Percentiles rank a stretch among this genome's conserved stretches.
Evolutionary conservation across 768 basidiomycete genomes (phyloP).

Genomic region (Boletus eberwhitei): DNA sequence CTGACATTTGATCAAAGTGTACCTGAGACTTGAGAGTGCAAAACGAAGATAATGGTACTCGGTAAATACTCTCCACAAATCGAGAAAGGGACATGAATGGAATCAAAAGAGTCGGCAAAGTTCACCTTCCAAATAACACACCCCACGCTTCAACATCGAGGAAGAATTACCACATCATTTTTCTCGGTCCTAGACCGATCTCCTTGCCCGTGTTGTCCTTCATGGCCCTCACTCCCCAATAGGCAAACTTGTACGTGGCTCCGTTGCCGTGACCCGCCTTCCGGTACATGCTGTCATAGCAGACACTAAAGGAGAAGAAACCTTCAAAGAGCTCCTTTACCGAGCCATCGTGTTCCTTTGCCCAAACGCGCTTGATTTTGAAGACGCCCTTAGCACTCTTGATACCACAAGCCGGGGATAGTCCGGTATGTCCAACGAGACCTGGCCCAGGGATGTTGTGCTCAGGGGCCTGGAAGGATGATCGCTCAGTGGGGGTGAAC

Average conservation of each 20-base stretch:
- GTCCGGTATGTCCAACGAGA: conserved; percentile 24
- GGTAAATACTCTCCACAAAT: not conserved
- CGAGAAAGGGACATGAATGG: not conserved
- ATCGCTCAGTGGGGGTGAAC: conserved; percentile 27
- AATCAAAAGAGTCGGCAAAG: not conserved
- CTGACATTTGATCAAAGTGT: not conserved
- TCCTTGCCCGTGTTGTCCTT: conserved; percentile 32
- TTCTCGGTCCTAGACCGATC: conserved; percentile 32
- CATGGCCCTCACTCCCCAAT: conserved; percentile 40
- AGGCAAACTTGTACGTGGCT: conserved; percentile 27
- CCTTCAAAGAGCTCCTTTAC: conserved; percentile 40
- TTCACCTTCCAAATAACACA: not conserved
- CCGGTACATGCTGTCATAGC: conserved; percentile 32
- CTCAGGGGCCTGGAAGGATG: conserved; percentile 25
- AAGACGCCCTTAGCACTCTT: conserved; percentile 32
- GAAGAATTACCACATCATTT: conserved; percentile 2
- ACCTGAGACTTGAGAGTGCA: not conserved
- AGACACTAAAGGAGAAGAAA: conserved; percentile 35
- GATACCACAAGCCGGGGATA: conserved; percentile 33
- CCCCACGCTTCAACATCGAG: not conserved
- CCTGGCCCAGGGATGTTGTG: conserved; percentile 24
- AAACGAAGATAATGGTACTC: not conserved
- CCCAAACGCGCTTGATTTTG: conserved; percentile 36
- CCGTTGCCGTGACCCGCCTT: conserved; percentile 37
- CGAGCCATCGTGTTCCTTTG: conserved; percentile 14